Conservation (phyloP, 305 asterid genomes). For the Stenogyne calaminthoides region DNA sequence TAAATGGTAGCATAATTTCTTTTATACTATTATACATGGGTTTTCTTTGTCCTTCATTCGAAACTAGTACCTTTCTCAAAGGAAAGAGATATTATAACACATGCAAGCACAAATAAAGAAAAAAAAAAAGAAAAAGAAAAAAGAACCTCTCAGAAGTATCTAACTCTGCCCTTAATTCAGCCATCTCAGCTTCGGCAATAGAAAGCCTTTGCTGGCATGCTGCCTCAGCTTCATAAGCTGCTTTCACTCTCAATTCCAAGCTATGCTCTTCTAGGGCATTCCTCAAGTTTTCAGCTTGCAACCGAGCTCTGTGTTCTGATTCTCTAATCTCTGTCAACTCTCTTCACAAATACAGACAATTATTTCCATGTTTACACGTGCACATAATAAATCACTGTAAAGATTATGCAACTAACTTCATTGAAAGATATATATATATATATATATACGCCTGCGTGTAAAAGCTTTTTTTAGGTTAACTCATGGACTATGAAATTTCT, state of each 20-base stretch:
- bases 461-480: too few species aligned
- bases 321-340: conserved; percentile 71
- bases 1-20: background rate
- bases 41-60: background rate
- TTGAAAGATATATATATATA: conserved; percentile 6
- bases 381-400: conserved; percentile 10
- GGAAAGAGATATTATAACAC: conserved; percentile 10
- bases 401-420: conserved; percentile 19
- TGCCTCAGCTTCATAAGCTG: conserved; percentile 95
- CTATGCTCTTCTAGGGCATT: conserved; percentile 85
- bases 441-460: too few species aligned
- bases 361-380: background rate
- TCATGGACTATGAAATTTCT: too few species aligned
- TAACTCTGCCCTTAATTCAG: conserved; percentile 70
- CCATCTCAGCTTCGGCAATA: conserved; percentile 85
- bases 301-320: conserved; percentile 79
- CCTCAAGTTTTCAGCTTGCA: conserved; percentile 75
- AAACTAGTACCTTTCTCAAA: conserved; percentile 10
- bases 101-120: conserved; percentile 3
- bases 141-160: conserved; percentile 88
- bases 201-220: conserved; percentile 93
- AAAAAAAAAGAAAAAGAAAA: conserved; percentile 32
- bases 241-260: conserved; percentile 87
- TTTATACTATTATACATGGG: background rate
- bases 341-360: conserved; percentile 38